Percentiles rank a stretch among this genome's conserved stretches.
Conservation (phyloP, 257 asterid genomes). For the Solanum gandarillasii region DNA sequence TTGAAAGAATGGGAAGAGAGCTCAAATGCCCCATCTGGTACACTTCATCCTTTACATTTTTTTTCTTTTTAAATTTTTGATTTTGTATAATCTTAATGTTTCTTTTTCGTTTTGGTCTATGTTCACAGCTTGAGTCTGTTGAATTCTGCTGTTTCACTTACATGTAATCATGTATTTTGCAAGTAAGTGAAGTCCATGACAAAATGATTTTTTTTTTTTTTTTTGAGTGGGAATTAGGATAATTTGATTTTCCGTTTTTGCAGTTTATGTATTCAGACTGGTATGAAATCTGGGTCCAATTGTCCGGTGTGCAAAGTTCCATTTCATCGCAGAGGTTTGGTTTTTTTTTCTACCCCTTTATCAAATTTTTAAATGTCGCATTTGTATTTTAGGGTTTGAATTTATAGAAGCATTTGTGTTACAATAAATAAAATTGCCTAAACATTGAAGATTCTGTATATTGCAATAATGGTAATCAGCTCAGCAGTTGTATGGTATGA, state of each 20-base stretch:
- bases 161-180: constrained; percentile 96
- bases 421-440: neutral
- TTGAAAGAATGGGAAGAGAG: constrained; percentile 92
- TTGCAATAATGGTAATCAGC: neutral
- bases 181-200: constrained; percentile 35
- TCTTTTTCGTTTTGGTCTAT: neutral
- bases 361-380: neutral
- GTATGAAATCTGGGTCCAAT: constrained; percentile 63
- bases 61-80: neutral
- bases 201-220: neutral
- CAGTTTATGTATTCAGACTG: constrained; percentile 66
- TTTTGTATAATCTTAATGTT: neutral
- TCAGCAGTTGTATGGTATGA: neutral
- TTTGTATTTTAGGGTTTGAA: neutral
- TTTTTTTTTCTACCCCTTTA: neutral
- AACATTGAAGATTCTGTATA: neutral
- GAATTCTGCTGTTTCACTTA: constrained; percentile 67
- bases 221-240: neutral
- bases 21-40: constrained; percentile 98
- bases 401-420: neutral
- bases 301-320: constrained; percentile 98
- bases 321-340: constrained; percentile 71
- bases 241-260: neutral
- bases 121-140: constrained; percentile 75
- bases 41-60: neutral